Percentiles rank a stretch among this genome's conserved stretches.
Evolutionary conservation across 106 monocot genomes (phyloP).

Genomic region (Iris macrosiphon): DNA sequence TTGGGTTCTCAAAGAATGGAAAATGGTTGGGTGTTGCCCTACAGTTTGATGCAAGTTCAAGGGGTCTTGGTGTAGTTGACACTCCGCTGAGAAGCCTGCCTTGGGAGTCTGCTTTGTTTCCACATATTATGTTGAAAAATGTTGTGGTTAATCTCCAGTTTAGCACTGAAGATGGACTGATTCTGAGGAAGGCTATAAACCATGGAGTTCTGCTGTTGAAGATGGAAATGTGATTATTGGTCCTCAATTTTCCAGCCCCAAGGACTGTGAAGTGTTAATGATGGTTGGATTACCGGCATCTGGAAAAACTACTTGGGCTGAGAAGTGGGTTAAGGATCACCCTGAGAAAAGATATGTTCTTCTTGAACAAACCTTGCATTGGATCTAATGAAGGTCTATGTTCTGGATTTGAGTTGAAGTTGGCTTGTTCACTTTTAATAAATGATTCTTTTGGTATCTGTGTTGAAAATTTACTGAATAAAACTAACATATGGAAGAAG

Average conservation of each 20-base stretch:
- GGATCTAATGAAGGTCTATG: slow-evolving; percentile 68
- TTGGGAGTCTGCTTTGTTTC: slow-evolving; percentile 58
- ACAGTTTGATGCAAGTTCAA: slow-evolving; percentile 45
- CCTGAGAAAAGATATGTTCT: slow-evolving; percentile 60
- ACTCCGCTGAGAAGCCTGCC: slow-evolving; percentile 6
- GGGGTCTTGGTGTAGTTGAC: slow-evolving; percentile 32
- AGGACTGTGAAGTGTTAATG: slow-evolving; percentile 59
- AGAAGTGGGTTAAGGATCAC: slow-evolving; percentile 58
- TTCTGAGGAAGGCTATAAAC: slow-evolving; percentile 43
- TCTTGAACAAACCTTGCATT: slow-evolving; percentile 65
- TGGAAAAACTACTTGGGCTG: slow-evolving; percentile 75
- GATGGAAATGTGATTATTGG: slow-evolving; percentile 52
- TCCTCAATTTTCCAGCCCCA: slow-evolving; percentile 26
- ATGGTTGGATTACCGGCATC: slow-evolving; percentile 75
- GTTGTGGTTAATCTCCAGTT: slow-evolving; percentile 63
- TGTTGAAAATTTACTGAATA: neutral
- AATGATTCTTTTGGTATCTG: neutral
- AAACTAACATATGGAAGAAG: neutral
- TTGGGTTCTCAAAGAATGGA: slow-evolving; percentile 65
- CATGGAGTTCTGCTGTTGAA: slow-evolving; percentile 48
- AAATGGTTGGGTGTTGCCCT: slow-evolving; percentile 40
- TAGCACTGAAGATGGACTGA: slow-evolving; percentile 43
- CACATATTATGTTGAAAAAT: slow-evolving; percentile 73
- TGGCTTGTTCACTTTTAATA: neutral
- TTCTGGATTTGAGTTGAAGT: neutral